Percentiles rank a stretch among this genome's conserved stretches.
phyloP scores from a whole-genome alignment of 179 eudicot genomes.

The Spergularia azorica region DNA sequence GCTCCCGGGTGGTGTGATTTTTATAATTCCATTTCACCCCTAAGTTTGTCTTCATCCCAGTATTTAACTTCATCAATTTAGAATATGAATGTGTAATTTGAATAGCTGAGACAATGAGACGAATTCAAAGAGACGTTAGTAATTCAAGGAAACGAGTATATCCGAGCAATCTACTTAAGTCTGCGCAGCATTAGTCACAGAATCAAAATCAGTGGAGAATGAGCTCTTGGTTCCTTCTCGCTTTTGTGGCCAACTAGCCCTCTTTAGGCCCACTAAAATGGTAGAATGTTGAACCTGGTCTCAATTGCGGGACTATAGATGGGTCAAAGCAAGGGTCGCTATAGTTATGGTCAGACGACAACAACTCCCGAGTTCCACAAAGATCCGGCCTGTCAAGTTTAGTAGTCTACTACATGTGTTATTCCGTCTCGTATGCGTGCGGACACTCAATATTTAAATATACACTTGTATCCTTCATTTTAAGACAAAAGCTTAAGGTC shows the following conservation, averaged over 20 bases:
- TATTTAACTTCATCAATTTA: too few species aligned
- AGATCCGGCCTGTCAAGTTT: not conserved
- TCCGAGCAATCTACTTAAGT: not conserved
- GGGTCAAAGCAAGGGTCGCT: not conserved
- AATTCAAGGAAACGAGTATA: too few species aligned
- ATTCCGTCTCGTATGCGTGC: too few species aligned
- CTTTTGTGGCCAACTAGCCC: not conserved
- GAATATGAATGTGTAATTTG: too few species aligned
- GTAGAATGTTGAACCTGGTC: conserved; percentile 14
- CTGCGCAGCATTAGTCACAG: not conserved
- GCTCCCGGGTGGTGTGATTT: too few species aligned
- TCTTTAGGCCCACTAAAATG: not conserved
- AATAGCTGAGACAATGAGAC: too few species aligned
- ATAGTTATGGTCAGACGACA: not conserved
- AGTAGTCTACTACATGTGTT: not conserved
- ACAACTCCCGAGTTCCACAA: not conserved
- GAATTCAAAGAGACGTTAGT: too few species aligned
- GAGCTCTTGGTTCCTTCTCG: not conserved
- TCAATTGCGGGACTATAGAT: not conserved
- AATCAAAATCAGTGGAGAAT: not conserved
- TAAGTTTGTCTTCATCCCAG: too few species aligned
- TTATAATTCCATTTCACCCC: too few species aligned
- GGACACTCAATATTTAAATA: too few species aligned
- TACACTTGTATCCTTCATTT: too few species aligned
- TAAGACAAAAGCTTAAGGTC: too few species aligned